Evolutionary conservation across 148 eudicot species (phyloP), one percentile per base, ranked within the genome.

Genomic region (Silene latifolia): DNA sequence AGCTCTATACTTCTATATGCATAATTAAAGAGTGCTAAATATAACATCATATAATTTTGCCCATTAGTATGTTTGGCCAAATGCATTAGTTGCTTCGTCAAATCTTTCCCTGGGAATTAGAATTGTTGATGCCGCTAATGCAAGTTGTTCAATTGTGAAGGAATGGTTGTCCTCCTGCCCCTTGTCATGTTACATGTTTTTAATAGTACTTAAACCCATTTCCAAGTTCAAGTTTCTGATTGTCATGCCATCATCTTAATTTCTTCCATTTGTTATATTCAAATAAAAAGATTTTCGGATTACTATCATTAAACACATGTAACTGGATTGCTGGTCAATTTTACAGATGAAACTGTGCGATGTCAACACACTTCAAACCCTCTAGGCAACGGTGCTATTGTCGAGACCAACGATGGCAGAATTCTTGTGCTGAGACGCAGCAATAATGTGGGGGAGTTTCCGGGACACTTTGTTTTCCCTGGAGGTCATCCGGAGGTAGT

Each of bases 401-500:
- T 93, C 23, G 91, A 89, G 85, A 91, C 98, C 67, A 81, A 86
- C 70, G 95, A 93, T 79, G 84, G 81, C 51, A 85, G 51, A 73
- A 89, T 95, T 78, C 86, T 90, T 79, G 81, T 95, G 76, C 88
- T 96, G 74, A 88, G 87, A 83, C 89, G 99, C 79, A 95, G 99
- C 86, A 77, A 87, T 67, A 89, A 92, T 69, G 99, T 96, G 66
- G 98, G 94, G 51, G 97, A 96, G 80, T 96, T 90, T 71, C 97
- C 99, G 2, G 98, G 94, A 23, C 87, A 90, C 79, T 90, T 84
- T 76, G 99, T 96, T 58, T 96, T 96, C 72, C 99, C 99, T 39
- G 99, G 99, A 47, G 99, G 99, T 68, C 99, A 96, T 85, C 98
- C 99, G 32, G 99, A 96, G 99, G 98, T 92, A 80, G 62, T 35